phyloP scores from a whole-genome alignment of 2,329 filamentous ascomycete species.

The Ampelomyces quisqualis region DNA sequence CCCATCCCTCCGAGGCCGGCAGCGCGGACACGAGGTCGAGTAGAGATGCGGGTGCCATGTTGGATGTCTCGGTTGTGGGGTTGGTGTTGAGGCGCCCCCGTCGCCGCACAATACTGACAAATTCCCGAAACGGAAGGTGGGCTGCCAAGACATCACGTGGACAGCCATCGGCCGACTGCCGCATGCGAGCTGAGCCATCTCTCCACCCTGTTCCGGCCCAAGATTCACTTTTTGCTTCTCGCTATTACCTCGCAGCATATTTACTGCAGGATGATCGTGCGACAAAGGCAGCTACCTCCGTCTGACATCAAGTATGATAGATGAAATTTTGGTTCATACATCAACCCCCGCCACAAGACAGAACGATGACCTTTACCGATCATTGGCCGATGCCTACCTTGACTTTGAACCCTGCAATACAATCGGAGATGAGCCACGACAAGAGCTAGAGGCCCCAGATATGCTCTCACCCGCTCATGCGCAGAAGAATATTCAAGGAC shows the following conservation, averaged over 20 bases:
- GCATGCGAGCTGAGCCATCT: neutral
- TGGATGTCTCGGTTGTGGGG: slow-evolving; percentile 21
- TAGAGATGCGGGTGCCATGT: slow-evolving; percentile 51
- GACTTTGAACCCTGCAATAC: slow-evolving; percentile 31
- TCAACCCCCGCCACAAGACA: slow-evolving; percentile 46
- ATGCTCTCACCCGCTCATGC: neutral
- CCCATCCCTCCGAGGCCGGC: slow-evolving; percentile 64
- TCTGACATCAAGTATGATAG: slow-evolving; percentile 24
- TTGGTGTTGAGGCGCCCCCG: slow-evolving; percentile 10
- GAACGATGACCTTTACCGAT: slow-evolving; percentile 46
- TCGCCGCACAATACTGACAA: slow-evolving; percentile 19
- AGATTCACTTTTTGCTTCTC: slow-evolving; percentile 2
- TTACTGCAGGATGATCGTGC: slow-evolving; percentile 12
- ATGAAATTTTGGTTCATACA: slow-evolving; percentile 51
- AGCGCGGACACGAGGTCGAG: slow-evolving; percentile 52
- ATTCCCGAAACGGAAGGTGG: slow-evolving; percentile 17
- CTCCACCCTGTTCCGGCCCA: neutral
- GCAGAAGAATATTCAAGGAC: neutral
- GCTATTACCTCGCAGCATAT: too few relatives aligned
- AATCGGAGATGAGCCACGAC: neutral
- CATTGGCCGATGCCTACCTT: slow-evolving; percentile 46
- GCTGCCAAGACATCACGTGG: slow-evolving; percentile 17
- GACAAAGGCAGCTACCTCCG: slow-evolving; percentile 3
- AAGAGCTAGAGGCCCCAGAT: neutral
- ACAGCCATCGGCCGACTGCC: slow-evolving; percentile 2